phyloP scores from a whole-genome alignment of 2,329 filamentous ascomycete species.

The Fusarium anguioides region DNA sequence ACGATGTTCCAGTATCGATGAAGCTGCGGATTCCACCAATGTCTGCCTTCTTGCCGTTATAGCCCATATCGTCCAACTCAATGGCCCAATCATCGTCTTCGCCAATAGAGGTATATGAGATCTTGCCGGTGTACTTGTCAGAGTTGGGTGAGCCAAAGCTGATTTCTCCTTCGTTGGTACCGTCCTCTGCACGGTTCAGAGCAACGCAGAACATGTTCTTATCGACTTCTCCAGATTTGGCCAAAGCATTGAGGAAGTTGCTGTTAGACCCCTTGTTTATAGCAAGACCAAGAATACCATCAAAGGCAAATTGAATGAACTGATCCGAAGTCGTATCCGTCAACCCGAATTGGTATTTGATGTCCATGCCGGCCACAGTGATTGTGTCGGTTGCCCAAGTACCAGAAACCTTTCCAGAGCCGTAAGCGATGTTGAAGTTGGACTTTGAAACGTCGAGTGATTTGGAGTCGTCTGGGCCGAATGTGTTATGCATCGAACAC shows the following conservation, averaged over 20 bases:
- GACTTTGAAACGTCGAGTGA: constrained; percentile 66
- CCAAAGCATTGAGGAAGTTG: constrained; percentile 74
- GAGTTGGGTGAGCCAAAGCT: constrained; percentile 79
- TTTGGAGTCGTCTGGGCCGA: constrained; percentile 73
- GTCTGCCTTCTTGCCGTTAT: constrained; percentile 68
- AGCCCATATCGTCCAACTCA: constrained; percentile 71
- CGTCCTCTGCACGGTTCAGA: constrained; percentile 74
- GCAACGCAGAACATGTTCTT: constrained; percentile 77
- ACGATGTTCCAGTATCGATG: constrained; percentile 87
- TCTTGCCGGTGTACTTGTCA: constrained; percentile 73
- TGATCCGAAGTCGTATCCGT: constrained; percentile 77
- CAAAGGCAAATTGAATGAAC: constrained; percentile 83
- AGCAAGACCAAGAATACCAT: constrained; percentile 86
- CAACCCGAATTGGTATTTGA: constrained; percentile 77
- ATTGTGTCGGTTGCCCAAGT: constrained; percentile 73
- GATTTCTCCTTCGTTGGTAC: constrained; percentile 77
- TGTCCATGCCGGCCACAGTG: constrained; percentile 71
- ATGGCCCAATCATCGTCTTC: constrained; percentile 77
- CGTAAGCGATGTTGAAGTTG: constrained; percentile 77
- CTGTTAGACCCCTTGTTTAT: constrained; percentile 69
- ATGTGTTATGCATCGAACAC: constrained; percentile 76
- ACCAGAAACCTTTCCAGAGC: constrained; percentile 79
- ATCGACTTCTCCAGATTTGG: constrained; percentile 64
- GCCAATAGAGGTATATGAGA: constrained; percentile 71
- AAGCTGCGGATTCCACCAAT: constrained; percentile 71